Percentiles rank a stretch among this genome's conserved stretches.
phyloP scores from a whole-genome alignment of 2,329 filamentous ascomycete genomes.

The Madurella mycetomatis region DNA sequence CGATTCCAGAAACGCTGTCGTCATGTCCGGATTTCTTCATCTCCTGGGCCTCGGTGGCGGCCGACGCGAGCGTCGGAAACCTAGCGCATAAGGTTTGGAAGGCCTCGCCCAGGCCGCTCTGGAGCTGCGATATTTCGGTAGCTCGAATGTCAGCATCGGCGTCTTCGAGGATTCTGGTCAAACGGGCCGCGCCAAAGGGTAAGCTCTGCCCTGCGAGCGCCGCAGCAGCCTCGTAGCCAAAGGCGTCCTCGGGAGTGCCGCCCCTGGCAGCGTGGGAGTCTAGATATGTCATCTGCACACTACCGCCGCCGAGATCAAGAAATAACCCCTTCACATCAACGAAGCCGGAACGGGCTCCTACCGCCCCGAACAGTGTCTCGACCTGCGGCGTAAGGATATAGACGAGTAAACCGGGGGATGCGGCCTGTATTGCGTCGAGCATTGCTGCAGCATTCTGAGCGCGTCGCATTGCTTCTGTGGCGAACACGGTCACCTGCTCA shows the following conservation, averaged over 20 bases:
- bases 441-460: slow-evolving; percentile 70
- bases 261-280: slow-evolving; percentile 38
- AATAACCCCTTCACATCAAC: slow-evolving; percentile 67
- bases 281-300: slow-evolving; percentile 62
- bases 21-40: slow-evolving; percentile 31
- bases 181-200: slow-evolving; percentile 57
- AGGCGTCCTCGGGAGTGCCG: slow-evolving; percentile 8
- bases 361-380: slow-evolving; percentile 76
- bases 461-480: slow-evolving; percentile 83
- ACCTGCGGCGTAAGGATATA: slow-evolving; percentile 71
- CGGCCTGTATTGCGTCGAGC: slow-evolving; percentile 56
- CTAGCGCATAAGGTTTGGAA: slow-evolving; percentile 49
- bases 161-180: slow-evolving; percentile 47
- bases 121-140: slow-evolving; percentile 51
- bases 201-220: slow-evolving; percentile 53
- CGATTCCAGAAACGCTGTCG: slow-evolving; percentile 44
- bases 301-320: slow-evolving; percentile 78
- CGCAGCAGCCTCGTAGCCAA: slow-evolving; percentile 48
- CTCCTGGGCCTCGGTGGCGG: slow-evolving; percentile 34
- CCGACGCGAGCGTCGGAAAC: slow-evolving; percentile 49
- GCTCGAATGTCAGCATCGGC: slow-evolving; percentile 38
- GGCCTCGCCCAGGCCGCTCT: slow-evolving; percentile 53
- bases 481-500: slow-evolving; percentile 67
- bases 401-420: slow-evolving; percentile 62
- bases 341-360: slow-evolving; percentile 76